phyloP scores from a whole-genome alignment of 2,329 filamentous ascomycete species.

The Exophiala aquamarina region DNA sequence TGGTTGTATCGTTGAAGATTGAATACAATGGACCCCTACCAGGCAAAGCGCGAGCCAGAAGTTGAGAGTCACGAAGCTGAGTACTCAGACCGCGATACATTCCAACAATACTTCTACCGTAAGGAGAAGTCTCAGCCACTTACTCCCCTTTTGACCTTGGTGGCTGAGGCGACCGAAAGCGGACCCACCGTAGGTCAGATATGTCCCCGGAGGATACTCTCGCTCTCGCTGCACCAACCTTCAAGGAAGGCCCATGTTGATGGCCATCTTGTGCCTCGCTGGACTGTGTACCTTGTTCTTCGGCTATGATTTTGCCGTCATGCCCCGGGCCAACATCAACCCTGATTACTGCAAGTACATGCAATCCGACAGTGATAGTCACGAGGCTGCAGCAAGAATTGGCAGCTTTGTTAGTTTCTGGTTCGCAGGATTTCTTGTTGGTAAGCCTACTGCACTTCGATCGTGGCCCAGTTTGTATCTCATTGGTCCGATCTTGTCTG shows the following conservation, averaged over 20 bases:
- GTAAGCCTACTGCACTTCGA: not conserved
- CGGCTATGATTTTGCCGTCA: constrained; percentile 26
- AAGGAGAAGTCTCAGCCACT: too few relatives aligned
- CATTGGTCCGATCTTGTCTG: constrained; percentile 30
- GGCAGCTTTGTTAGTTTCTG: constrained; percentile 32
- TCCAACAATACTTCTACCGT: too few relatives aligned
- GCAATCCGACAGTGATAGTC: constrained; percentile 21
- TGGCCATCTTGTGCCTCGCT: constrained; percentile 23
- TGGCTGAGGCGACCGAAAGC: too few relatives aligned
- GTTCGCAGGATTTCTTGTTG: constrained; percentile 28
- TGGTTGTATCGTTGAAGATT: too few relatives aligned
- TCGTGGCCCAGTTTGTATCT: not conserved
- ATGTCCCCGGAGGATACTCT: constrained; percentile 7
- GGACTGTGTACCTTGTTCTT: constrained; percentile 4
- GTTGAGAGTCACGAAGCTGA: too few relatives aligned
- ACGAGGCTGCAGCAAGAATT: constrained; percentile 28
- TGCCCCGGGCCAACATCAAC: constrained; percentile 32
- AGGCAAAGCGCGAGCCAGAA: too few relatives aligned
- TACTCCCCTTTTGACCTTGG: too few relatives aligned
- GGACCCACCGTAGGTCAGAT: constrained; percentile 7
- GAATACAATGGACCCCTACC: too few relatives aligned
- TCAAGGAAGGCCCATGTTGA: constrained; percentile 26
- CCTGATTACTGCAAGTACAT: constrained; percentile 28
- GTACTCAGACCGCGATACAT: too few relatives aligned
- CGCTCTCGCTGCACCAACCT: constrained; percentile 20